A percentile compares a stretch with the other conserved stretches of the same genome.
These are phyloP conservation scores for Nicotiana noctiflora DNA, from an alignment of 257 asterid species.

Conservation along the genomic window DNA sequence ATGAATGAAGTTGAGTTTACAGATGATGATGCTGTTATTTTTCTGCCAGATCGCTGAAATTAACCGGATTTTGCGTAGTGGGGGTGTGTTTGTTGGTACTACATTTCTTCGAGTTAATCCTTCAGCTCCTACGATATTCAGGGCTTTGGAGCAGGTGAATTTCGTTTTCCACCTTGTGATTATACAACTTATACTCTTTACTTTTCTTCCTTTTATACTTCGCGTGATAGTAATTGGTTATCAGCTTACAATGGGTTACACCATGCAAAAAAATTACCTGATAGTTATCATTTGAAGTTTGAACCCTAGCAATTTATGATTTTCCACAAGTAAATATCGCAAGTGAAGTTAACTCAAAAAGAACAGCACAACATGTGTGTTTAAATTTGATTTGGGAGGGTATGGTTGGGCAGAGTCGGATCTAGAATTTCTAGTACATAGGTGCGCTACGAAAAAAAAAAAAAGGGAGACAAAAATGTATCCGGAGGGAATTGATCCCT, in stretches of 20 bases:
- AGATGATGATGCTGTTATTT: conserved; percentile 5
- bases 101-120: conserved; percentile 75
- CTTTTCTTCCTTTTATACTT: not conserved
- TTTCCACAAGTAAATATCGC: not conserved
- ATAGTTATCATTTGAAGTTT: not conserved
- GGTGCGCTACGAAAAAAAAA: too few relatives aligned
- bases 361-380: not conserved
- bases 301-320: not conserved
- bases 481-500: too few relatives aligned
- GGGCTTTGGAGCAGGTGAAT: conserved; percentile 65
- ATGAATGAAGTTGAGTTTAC: not conserved
- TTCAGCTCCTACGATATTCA: conserved; percentile 55
- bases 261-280: not conserved
- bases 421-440: too few relatives aligned
- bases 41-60: conserved; percentile 74
- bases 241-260: not conserved
- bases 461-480: too few relatives aligned
- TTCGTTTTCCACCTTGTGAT: not conserved
- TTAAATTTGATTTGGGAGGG: not conserved
- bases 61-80: conserved; percentile 70
- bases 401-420: not conserved
- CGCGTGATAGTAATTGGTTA: not conserved
- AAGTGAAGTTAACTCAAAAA: not conserved
- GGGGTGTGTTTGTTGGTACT: conserved; percentile 84
- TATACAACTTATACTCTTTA: not conserved